phyloP scores from a whole-genome alignment of 352 stramenopile species.

The Globisporangium canariense region DNA sequence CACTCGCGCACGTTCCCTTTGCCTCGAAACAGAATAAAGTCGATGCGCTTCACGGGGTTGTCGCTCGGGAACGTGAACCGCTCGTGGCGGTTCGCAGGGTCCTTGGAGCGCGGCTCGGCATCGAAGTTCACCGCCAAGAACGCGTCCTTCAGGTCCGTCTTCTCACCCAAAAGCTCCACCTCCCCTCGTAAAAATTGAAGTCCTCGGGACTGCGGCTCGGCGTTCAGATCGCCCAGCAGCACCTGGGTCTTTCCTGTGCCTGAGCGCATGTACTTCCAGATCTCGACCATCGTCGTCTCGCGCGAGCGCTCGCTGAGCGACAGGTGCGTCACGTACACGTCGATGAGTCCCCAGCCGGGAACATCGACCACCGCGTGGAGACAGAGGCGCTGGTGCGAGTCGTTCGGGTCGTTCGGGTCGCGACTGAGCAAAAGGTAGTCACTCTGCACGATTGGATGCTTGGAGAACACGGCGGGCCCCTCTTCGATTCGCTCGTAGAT shows the following conservation, averaged over 20 bases:
- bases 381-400: conserved; percentile 81
- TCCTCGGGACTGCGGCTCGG: conserved; percentile 75
- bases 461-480: conserved; percentile 78
- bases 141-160: conserved; percentile 73
- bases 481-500: conserved; percentile 83
- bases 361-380: conserved; percentile 74
- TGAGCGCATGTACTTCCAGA: conserved; percentile 76
- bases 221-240: conserved; percentile 84
- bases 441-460: conserved; percentile 70
- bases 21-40: conserved; percentile 77
- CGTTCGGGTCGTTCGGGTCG: conserved; percentile 78
- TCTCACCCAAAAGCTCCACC: conserved; percentile 39
- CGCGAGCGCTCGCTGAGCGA: conserved; percentile 73
- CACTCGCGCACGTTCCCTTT: conserved; percentile 62
- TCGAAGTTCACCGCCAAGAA: conserved; percentile 69
- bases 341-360: conserved; percentile 58
- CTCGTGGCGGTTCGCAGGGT: conserved; percentile 34
- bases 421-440: conserved; percentile 81
- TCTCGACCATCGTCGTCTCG: conserved; percentile 75
- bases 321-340: conserved; percentile 87
- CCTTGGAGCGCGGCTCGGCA: conserved; percentile 45
- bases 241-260: conserved; percentile 66
- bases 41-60: conserved; percentile 83
- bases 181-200: conserved; percentile 80
- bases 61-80: conserved; percentile 88